These are phyloP conservation scores for Cyberlindnera bimundalis DNA, from an alignment of 805 yeast species.

Conservation along the genomic window DNA sequence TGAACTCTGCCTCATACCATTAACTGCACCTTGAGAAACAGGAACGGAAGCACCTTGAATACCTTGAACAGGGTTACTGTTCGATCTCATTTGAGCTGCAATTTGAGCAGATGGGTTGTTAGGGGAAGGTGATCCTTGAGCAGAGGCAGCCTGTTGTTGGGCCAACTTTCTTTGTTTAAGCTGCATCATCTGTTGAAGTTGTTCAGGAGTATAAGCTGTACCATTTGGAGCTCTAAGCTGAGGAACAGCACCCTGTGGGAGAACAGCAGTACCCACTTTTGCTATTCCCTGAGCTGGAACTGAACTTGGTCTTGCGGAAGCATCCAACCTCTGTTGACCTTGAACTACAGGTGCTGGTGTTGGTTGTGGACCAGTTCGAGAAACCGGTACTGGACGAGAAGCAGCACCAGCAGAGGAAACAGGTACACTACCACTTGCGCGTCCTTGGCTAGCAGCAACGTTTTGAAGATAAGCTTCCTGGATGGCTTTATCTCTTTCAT, in stretches of 20 bases:
- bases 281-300: slow-evolving; percentile 15
- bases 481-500: slow-evolving; percentile 79
- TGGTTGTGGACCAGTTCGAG: slow-evolving; percentile 6
- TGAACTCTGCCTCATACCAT: slow-evolving; percentile 4
- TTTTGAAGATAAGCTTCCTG: slow-evolving; percentile 62
- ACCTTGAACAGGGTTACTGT: slow-evolving; percentile 20
- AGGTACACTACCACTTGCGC: slow-evolving; percentile 1
- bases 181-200: slow-evolving; percentile 54
- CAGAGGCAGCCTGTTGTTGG: slow-evolving; percentile 19
- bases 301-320: slow-evolving; percentile 17
- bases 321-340: slow-evolving; percentile 3
- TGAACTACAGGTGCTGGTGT: slow-evolving; percentile 4
- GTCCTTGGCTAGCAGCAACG: slow-evolving; percentile 3
- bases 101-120: slow-evolving; percentile 12
- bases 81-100: slow-evolving; percentile 17
- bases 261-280: slow-evolving; percentile 3
- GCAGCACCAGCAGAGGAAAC: slow-evolving; percentile 28
- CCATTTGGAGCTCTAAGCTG: slow-evolving; percentile 41
- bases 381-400: background rate
- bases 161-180: slow-evolving; percentile 28
- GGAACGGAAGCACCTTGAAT: slow-evolving; percentile 12
- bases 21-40: background rate
- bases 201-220: slow-evolving; percentile 57
- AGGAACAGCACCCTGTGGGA: slow-evolving; percentile 5
- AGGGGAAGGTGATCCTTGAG: slow-evolving; percentile 20